phyloP scores from a whole-genome alignment of 495 filamentous ascomycete genomes.

The Penicillium canescens region DNA sequence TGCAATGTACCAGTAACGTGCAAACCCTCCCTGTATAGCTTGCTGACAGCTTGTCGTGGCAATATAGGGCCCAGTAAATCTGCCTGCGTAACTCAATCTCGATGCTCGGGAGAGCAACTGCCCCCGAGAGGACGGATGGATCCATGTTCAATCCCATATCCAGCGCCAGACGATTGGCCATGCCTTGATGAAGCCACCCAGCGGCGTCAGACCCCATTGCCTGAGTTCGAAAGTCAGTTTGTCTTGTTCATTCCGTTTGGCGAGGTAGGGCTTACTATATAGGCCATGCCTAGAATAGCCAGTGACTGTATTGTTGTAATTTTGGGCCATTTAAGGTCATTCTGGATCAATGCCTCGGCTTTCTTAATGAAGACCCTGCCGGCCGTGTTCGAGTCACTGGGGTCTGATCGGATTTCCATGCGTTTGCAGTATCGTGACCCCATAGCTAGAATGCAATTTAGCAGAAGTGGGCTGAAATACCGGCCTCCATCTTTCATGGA shows the following conservation, averaged over 20 bases:
- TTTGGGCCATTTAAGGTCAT: slow-evolving; percentile 55
- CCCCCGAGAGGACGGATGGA: slow-evolving; percentile 20
- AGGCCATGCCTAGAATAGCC: slow-evolving; percentile 60
- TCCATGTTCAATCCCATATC: slow-evolving; percentile 36
- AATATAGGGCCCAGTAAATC: slow-evolving; percentile 34
- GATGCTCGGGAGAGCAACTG: slow-evolving; percentile 17
- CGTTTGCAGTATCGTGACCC: slow-evolving; percentile 73
- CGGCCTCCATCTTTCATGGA: slow-evolving; percentile 57
- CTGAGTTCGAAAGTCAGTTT: slow-evolving; percentile 3
- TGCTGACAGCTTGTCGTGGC: slow-evolving; percentile 30
- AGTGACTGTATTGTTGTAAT: slow-evolving; percentile 80
- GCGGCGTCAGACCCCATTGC: slow-evolving; percentile 30
- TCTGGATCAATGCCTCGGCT: slow-evolving; percentile 55
- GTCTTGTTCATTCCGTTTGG: no score
- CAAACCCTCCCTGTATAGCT: slow-evolving; percentile 34
- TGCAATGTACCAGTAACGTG: slow-evolving; percentile 26
- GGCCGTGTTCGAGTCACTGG: slow-evolving; percentile 60
- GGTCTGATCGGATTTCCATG: slow-evolving; percentile 60
- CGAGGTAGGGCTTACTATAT: slow-evolving; percentile 21
- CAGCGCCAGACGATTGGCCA: slow-evolving; percentile 27
- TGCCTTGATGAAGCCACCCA: slow-evolving; percentile 31
- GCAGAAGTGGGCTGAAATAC: slow-evolving; percentile 72
- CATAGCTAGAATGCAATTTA: slow-evolving; percentile 72
- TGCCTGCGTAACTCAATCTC: slow-evolving; percentile 32
- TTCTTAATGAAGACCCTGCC: slow-evolving; percentile 75